These are phyloP conservation scores for Plasmodium reichenowi DNA, from an alignment of 169 alveolate genomes.

Conservation along the genomic window DNA sequence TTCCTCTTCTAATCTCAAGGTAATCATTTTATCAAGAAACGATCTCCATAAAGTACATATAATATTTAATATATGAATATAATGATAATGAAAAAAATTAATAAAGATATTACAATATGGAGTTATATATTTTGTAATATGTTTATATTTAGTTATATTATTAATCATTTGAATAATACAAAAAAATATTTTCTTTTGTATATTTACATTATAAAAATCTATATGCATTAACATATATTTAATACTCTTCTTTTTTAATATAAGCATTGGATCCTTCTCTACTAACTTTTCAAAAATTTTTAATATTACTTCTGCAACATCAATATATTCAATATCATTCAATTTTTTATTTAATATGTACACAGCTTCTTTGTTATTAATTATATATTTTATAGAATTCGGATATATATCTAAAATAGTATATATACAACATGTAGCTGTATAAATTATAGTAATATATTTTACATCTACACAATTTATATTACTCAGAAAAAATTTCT, in stretches of 20 bases:
- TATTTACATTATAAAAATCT: constrained; percentile 73
- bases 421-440: constrained; percentile 75
- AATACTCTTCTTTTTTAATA: constrained; percentile 73
- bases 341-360: constrained; percentile 63
- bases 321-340: constrained; percentile 76
- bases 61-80: constrained; percentile 73
- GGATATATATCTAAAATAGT: constrained; percentile 70
- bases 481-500: constrained; percentile 34
- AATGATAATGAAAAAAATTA: constrained; percentile 71
- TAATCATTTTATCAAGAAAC: constrained; percentile 65
- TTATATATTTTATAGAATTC: constrained; percentile 35
- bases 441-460: constrained; percentile 65
- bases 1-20: constrained; percentile 60
- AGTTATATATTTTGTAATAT: constrained; percentile 65
- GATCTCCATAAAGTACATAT: constrained; percentile 77
- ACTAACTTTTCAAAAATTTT: constrained; percentile 75
- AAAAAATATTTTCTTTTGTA: constrained; percentile 74
- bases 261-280: constrained; percentile 75
- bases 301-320: constrained; percentile 74
- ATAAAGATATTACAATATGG: constrained; percentile 66
- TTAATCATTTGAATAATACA: constrained; percentile 77
- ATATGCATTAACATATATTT: constrained; percentile 77
- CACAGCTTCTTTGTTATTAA: constrained; percentile 59
- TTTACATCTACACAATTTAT: constrained; percentile 57
- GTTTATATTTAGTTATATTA: constrained; percentile 71